Evolutionary conservation across 805 yeast genomes (phyloP), one percentile per base, ranked within the genome.

Genomic region (Yarrowia sp.): DNA sequence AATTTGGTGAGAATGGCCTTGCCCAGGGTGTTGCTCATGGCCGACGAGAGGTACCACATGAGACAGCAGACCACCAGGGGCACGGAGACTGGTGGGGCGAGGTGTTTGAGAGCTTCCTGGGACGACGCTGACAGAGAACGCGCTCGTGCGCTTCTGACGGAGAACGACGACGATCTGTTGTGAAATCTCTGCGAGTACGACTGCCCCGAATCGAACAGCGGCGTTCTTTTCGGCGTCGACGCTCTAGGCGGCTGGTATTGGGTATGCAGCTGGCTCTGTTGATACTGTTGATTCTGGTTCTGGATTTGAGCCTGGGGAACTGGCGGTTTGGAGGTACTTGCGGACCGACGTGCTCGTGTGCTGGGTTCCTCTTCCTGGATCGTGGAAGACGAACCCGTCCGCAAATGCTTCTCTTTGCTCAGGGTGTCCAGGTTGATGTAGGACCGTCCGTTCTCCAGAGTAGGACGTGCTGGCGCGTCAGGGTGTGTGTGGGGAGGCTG

Each of bases 21-120:
- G 42, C 96, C 87, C 42, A 94, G 82, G 74, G 91, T 92, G 71
- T 88, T 89, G 2, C 97, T 89, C 9, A 93, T 77, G 10, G 96
- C 93, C 39, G 96, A 88, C 10, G 88, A 80, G 38, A 86, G 74
- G 78, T 94, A 94, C 98, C 98, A 94, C 43, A 83, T 73, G 9
- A 84, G 74, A 76, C 98, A 94, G 40, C 90, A 77, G 2, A 73
- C 55, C 2, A 84, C 79, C n/a, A 86, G 79, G 52, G 82, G 80
- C n/a, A 82, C 71, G 63, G 80, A 76, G 64, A 79, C 73, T 1
- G 82, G 82, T 38, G 82, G 81, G 7, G 81, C 82, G 63, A 78
- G 75, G 63, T 74, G 75, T 53, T 76, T 73, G 50, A 77, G 74
- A 24, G 78, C 80, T 36, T 77, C 78, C 52, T 76, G 78, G 9